Evolutionary conservation across 495 filamentous ascomycete species (phyloP).

Genomic region (Parathielavia hyrcaniae): DNA sequence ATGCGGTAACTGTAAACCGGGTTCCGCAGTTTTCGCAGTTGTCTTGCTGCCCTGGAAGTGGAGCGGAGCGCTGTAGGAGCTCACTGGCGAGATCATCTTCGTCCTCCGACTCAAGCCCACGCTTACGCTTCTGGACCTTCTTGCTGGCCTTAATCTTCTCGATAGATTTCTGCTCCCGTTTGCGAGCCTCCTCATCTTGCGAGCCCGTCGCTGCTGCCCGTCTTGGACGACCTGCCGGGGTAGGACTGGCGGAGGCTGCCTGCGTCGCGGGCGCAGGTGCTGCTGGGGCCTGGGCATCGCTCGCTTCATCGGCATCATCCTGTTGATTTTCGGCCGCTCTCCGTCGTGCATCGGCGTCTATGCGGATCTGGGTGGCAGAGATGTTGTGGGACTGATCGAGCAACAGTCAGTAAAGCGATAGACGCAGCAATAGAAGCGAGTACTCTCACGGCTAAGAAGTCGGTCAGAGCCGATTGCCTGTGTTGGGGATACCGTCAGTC

Average conservation of each 20-base stretch:
- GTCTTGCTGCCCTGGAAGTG: constrained; percentile 74
- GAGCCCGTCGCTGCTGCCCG: constrained; percentile 22
- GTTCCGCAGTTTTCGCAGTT: constrained; percentile 83
- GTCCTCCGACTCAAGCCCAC: constrained; percentile 42
- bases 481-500: constrained; percentile 1
- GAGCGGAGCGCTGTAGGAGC: constrained; percentile 56
- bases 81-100: constrained; percentile 48
- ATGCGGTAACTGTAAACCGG: constrained; percentile 89
- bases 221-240: constrained; percentile 25
- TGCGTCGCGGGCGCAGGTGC: constrained; percentile 13
- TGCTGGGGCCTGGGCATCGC: constrained; percentile 4
- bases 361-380: constrained; percentile 69
- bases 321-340: constrained; percentile 37
- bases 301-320: constrained; percentile 7
- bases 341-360: constrained; percentile 52
- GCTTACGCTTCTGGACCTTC: constrained; percentile 62
- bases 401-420: constrained; percentile 1
- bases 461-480: constrained; percentile 67
- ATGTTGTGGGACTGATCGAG: constrained; percentile 71
- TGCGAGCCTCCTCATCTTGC: constrained; percentile 47
- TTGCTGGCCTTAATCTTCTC: constrained; percentile 77
- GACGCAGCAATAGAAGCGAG: background rate
- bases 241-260: constrained; percentile 12
- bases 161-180: constrained; percentile 58
- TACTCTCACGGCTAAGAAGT: constrained; percentile 64